Conservation (phyloP, 768 basidiomycete species). For the Tricholoma furcatifolium region DNA sequence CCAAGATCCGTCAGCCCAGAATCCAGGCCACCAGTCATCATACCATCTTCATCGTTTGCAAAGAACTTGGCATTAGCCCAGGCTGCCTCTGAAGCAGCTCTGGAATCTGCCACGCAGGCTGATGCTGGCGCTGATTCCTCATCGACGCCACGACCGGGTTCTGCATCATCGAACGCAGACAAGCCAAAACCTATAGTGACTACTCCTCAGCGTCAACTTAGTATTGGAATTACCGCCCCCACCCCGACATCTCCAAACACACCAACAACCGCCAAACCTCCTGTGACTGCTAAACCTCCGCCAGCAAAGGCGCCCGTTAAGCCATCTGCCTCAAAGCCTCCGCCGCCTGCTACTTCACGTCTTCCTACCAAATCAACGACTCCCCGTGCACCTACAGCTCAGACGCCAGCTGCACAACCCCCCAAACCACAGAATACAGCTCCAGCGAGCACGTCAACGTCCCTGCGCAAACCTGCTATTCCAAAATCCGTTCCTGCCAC, state of each 20-base stretch:
- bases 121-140: slow-evolving; percentile 17
- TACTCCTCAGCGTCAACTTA: slow-evolving; percentile 5
- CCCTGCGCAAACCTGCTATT: slow-evolving; percentile 20
- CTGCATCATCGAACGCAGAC: slow-evolving; percentile 20
- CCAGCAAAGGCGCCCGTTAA: slow-evolving; percentile 21
- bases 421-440: slow-evolving; percentile 40
- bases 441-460: slow-evolving; percentile 33
- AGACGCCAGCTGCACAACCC: slow-evolving; percentile 19
- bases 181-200: slow-evolving; percentile 2
- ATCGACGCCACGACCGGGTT: slow-evolving; percentile 18
- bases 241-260: slow-evolving; percentile 14
- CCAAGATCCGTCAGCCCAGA: slow-evolving; percentile 42
- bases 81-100: slow-evolving; percentile 17
- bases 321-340: slow-evolving; percentile 10
- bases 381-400: slow-evolving; percentile 18
- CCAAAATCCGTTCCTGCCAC: slow-evolving; percentile 23
- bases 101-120: slow-evolving; percentile 20
- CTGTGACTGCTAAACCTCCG: slow-evolving; percentile 22
- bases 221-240: slow-evolving; percentile 6
- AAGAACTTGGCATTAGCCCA: slow-evolving; percentile 29
- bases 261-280: slow-evolving; percentile 24
- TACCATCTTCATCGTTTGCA: slow-evolving; percentile 35
- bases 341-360: slow-evolving; percentile 19
- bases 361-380: slow-evolving; percentile 20
- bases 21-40: slow-evolving; percentile 33